Evolutionary conservation across 768 basidiomycete species (phyloP), one percentile per base, ranked within the genome.

Genomic region (Rhodosporidiobolus odoratus): DNA sequence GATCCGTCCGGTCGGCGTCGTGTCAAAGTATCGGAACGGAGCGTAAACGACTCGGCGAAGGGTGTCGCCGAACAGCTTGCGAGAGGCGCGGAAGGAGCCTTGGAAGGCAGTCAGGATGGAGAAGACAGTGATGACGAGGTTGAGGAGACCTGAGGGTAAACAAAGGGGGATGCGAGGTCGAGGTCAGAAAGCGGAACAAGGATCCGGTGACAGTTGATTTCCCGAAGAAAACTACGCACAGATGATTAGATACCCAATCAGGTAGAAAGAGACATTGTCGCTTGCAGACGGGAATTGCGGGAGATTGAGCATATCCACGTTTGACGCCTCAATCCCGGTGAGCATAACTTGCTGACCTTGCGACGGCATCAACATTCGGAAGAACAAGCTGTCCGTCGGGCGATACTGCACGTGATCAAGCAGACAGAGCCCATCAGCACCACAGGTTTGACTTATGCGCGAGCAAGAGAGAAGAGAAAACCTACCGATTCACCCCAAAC

Each of bases 1-100:
- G 75, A 91, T 90, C 19, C 89, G 82, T 27, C 90, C 90, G 47
- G 88, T 85, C 2, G 89, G 89, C 6, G 88, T 89, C 47, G 84
- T 81, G 75, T 89, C 89, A 79, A 88, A 89, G 78, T 89, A 88
- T 3, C 87, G 84, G 32, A 84, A 81, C 4, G 88, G 88, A 0
- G 88, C 88, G 48, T 85, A 81, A 12, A 85, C 83, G 15, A 89
- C 80, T 35, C 86, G 78, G 48, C 78, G 79, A 17, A 89, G 81
- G 65, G 88, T 83, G 12, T 81, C 77, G 7, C 80, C 76, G 79
- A 89, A 90, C 17, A 89, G 81, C 12, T 17, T 21, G 25, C 78
- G 75, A 30, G 87, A 86, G 1, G 88, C 88, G 68, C 84, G 86
- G 41, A 89, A 80, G 75, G 87, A 87, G 21, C 87, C 84, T 73